A percentile compares a stretch with the other conserved stretches of the same genome.
These are phyloP conservation scores for Penicillium odoratum DNA, from an alignment of 495 filamentous ascomycete genomes.

Conservation along the genomic window DNA sequence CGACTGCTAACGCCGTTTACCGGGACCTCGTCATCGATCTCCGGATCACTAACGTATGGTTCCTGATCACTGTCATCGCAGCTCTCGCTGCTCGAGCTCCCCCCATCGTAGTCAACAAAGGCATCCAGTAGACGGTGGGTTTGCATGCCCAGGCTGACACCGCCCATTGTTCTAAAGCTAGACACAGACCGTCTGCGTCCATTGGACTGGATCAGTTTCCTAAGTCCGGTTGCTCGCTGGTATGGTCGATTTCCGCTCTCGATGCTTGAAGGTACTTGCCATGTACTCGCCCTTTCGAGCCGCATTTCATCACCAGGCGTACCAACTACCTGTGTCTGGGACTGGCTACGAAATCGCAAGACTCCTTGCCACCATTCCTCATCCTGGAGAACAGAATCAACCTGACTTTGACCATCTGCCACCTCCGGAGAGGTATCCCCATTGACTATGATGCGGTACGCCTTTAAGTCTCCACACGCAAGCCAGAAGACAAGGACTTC, in stretches of 20 bases:
- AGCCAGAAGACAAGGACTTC: constrained; percentile 80
- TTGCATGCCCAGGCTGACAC: constrained; percentile 70
- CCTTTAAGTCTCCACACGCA: constrained; percentile 67
- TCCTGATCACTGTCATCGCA: constrained; percentile 47
- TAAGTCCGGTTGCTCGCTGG: constrained; percentile 49
- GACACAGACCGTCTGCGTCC: constrained; percentile 64
- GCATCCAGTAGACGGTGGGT: constrained; percentile 70
- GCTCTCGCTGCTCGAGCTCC: constrained; percentile 48
- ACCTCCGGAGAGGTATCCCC: constrained; percentile 47
- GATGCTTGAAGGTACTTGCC: constrained; percentile 57
- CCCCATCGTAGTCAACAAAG: constrained; percentile 56
- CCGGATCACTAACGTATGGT: constrained; percentile 36
- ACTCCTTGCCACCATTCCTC: constrained; percentile 86
- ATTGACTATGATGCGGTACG: constrained; percentile 79
- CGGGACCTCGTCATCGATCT: constrained; percentile 39
- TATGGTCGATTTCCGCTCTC: constrained; percentile 46
- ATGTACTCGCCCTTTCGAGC: constrained; percentile 36
- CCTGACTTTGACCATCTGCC: constrained; percentile 48
- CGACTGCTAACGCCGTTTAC: constrained; percentile 7
- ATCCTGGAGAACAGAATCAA: constrained; percentile 61
- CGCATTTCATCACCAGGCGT: constrained; percentile 18
- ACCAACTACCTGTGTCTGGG: constrained; percentile 22
- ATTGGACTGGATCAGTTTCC: constrained; percentile 46
- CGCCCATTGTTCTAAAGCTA: constrained; percentile 59
- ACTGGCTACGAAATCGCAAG: constrained; percentile 53